Percentiles rank a stretch among this genome's conserved stretches.
Evolutionary conservation across 2,329 filamentous ascomycete species (phyloP).

Genomic region (Stenocarpella maydis): DNA sequence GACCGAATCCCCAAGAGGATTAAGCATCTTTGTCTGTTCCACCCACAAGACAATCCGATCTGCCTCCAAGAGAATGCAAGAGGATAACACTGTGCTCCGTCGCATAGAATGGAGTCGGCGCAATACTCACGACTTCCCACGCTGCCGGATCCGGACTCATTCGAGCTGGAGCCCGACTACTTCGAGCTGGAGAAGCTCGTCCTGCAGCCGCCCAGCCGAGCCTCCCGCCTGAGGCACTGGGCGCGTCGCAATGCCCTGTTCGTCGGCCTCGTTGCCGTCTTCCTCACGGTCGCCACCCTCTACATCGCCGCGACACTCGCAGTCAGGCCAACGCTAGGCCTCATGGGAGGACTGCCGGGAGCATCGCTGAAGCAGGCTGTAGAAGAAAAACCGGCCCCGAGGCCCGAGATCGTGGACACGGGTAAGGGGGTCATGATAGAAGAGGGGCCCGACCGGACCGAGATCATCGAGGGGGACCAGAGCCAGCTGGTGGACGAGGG

Average conservation of each 20-base stretch:
- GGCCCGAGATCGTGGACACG: not conserved
- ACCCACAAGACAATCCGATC: constrained; percentile 1
- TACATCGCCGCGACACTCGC: constrained; percentile 15
- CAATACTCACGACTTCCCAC: constrained; percentile 22
- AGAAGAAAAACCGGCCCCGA: not conserved
- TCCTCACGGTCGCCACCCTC: constrained; percentile 23
- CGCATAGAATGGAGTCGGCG: constrained; percentile 31
- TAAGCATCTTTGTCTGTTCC: not conserved
- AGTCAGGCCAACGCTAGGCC: constrained; percentile 9
- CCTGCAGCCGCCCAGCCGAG: not conserved
- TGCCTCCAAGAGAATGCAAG: not conserved
- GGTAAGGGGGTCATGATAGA: not conserved
- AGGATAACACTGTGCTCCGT: not conserved
- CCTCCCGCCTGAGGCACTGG: constrained; percentile 16
- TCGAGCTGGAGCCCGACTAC: constrained; percentile 29
- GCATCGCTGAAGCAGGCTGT: constrained; percentile 21
- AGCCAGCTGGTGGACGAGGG: not conserved
- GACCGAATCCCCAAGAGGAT: not conserved
- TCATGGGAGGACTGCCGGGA: not conserved
- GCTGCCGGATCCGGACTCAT: constrained; percentile 32
- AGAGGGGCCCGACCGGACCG: constrained; percentile 3
- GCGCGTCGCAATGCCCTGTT: constrained; percentile 19
- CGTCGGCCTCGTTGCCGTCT: constrained; percentile 23
- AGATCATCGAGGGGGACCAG: not conserved
- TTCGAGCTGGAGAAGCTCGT: constrained; percentile 22